Percentiles rank a stretch among this genome's conserved stretches.
Conservation (phyloP, 2,329 filamentous ascomycete genomes). For the Coniochaeta sp. region DNA sequence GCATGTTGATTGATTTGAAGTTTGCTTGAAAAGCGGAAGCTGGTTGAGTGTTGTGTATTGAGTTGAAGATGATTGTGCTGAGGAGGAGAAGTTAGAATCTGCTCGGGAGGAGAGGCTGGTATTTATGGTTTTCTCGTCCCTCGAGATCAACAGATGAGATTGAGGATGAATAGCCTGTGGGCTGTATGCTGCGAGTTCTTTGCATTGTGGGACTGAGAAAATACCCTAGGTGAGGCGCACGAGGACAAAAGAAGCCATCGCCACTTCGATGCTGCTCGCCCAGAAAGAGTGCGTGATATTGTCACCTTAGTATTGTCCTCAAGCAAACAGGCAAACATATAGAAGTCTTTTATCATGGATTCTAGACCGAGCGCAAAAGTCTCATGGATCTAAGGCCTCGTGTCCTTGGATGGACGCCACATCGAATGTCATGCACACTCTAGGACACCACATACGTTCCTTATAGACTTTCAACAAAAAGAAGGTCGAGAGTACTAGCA, state of each 20-base stretch:
- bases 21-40: conserved; percentile 6
- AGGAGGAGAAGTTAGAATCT: conserved; percentile 11
- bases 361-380: neutral
- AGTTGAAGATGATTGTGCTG: conserved; percentile 12
- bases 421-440: neutral
- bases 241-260: neutral
- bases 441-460: neutral
- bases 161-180: neutral
- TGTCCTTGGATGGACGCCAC: neutral
- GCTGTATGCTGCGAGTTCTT: neutral
- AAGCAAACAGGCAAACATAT: neutral
- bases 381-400: neutral
- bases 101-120: neutral
- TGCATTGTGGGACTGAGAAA: neutral
- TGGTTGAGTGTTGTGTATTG: conserved; percentile 7
- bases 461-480: neutral
- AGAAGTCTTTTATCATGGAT: neutral
- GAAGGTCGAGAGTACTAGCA: neutral
- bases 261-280: neutral
- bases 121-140: conserved; percentile 13
- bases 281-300: neutral
- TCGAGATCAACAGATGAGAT: neutral
- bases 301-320: conserved; percentile 4
- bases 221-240: neutral
- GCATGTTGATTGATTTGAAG: conserved; percentile 20